Conservation (phyloP, 2,329 filamentous ascomycete genomes). For the Fusarium staphyleae region DNA sequence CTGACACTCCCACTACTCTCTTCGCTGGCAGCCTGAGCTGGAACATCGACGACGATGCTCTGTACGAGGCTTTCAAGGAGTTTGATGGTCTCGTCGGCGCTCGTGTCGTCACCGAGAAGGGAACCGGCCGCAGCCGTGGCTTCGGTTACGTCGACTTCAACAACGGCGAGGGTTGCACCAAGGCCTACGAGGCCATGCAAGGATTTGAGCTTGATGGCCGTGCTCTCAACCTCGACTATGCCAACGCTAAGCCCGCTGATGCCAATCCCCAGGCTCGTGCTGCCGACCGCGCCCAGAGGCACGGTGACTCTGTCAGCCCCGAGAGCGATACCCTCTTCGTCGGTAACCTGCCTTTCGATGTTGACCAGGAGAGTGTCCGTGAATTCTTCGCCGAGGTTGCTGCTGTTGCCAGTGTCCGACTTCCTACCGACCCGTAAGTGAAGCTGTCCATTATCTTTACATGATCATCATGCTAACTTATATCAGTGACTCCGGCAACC, state of each 20-base stretch:
- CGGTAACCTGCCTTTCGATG: constrained; percentile 87
- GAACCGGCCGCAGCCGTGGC: constrained; percentile 82
- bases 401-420: constrained; percentile 78
- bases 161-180: constrained; percentile 69
- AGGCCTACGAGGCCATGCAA: constrained; percentile 78
- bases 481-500: constrained; percentile 74
- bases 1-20: constrained; percentile 67
- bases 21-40: constrained; percentile 92
- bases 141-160: constrained; percentile 94
- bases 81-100: constrained; percentile 76
- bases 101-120: constrained; percentile 84
- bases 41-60: constrained; percentile 85
- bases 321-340: constrained; percentile 89
- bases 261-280: constrained; percentile 63
- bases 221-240: constrained; percentile 79
- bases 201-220: constrained; percentile 77
- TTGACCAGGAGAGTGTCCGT: constrained; percentile 76
- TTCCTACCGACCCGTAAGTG: constrained; percentile 81
- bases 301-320: constrained; percentile 80
- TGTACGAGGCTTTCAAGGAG: constrained; percentile 80
- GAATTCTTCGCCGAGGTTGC: constrained; percentile 77
- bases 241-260: constrained; percentile 68
- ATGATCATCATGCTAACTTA: constrained; percentile 21
- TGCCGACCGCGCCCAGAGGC: constrained; percentile 69
- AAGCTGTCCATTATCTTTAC: neutral